A percentile compares a stretch with the other conserved stretches of the same genome.
phyloP scores from a whole-genome alignment of 2,329 filamentous ascomycete genomes.

The Botrytis pseudocinerea region DNA sequence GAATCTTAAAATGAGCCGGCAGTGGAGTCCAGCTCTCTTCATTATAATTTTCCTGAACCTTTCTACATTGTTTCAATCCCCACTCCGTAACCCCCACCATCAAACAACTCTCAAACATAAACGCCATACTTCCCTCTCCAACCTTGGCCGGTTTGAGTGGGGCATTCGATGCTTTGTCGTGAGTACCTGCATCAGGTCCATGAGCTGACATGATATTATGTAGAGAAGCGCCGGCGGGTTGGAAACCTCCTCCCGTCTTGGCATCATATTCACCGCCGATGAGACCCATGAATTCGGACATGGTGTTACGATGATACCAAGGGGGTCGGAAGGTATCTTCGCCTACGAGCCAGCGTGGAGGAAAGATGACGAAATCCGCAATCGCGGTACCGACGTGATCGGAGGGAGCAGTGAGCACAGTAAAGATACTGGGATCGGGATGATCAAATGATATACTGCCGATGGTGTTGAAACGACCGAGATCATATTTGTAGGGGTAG shows the following conservation, averaged over 20 bases:
- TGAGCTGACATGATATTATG: slow-evolving; percentile 66
- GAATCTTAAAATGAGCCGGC: slow-evolving; percentile 49
- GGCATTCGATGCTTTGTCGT: slow-evolving; percentile 54
- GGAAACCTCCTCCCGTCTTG: slow-evolving; percentile 57
- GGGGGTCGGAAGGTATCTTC: slow-evolving; percentile 61
- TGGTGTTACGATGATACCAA: slow-evolving; percentile 66
- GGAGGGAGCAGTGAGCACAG: slow-evolving; percentile 60
- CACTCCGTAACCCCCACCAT: slow-evolving; percentile 75
- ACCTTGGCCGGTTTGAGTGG: slow-evolving; percentile 57
- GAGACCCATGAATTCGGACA: slow-evolving; percentile 67
- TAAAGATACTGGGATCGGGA: slow-evolving; percentile 77
- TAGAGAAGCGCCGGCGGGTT: slow-evolving; percentile 60
- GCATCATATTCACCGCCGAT: slow-evolving; percentile 62
- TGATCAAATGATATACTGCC: slow-evolving; percentile 75
- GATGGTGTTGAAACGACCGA: slow-evolving; percentile 74
- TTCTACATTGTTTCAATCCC: slow-evolving; percentile 67
- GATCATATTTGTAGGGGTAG: slow-evolving; percentile 79
- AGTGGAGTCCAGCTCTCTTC: slow-evolving; percentile 65
- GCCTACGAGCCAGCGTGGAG: slow-evolving; percentile 62
- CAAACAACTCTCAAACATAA: slow-evolving; percentile 64
- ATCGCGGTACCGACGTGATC: slow-evolving; percentile 57
- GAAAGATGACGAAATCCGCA: slow-evolving; percentile 66
- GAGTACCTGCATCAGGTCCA: slow-evolving; percentile 57
- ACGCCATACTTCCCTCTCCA: slow-evolving; percentile 61
- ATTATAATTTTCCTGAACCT: slow-evolving; percentile 69